Conservation (phyloP, 768 basidiomycete genomes). For the Boletales sp. region DNA sequence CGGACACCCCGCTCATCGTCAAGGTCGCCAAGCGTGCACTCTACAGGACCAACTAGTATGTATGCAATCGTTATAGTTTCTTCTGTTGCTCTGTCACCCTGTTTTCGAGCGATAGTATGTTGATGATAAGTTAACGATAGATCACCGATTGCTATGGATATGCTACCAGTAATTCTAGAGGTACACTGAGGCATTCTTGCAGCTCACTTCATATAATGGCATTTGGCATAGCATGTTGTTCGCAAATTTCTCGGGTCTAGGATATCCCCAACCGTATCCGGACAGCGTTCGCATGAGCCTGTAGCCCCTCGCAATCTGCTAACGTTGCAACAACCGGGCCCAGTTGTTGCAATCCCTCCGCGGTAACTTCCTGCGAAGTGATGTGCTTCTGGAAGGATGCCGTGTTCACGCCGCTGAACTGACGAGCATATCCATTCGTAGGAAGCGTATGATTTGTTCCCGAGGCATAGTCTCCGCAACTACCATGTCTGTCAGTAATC, state of each 20-base stretch:
- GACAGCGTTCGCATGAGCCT: slow-evolving; percentile 96
- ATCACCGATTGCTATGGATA: slow-evolving; percentile 8
- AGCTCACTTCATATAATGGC: background rate
- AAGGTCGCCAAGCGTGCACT: slow-evolving; percentile 94
- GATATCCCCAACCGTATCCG: slow-evolving; percentile 60
- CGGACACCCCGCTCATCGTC: slow-evolving; percentile 83
- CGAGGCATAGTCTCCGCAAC: slow-evolving; percentile 98
- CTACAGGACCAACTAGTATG: slow-evolving; percentile 75
- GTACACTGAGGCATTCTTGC: slow-evolving; percentile 4
- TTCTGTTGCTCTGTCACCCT: slow-evolving; percentile 9
- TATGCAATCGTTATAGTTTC: slow-evolving; percentile 8
- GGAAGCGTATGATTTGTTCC: slow-evolving; percentile 99
- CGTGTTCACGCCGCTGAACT: slow-evolving; percentile 98
- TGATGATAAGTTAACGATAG: slow-evolving; percentile 17
- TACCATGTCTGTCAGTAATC: slow-evolving; percentile 30
- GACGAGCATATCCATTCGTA: slow-evolving; percentile 93
- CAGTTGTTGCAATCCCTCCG: slow-evolving; percentile 66
- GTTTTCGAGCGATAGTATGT: background rate
- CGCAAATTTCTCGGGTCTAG: slow-evolving; percentile 3
- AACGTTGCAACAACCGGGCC: slow-evolving; percentile 88
- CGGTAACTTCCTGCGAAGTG: slow-evolving; percentile 90
- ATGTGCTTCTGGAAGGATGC: slow-evolving; percentile 98
- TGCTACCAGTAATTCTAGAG: slow-evolving; percentile 9
- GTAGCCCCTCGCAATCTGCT: slow-evolving; percentile 92
- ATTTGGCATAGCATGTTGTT: background rate